phyloP scores from a whole-genome alignment of 2,329 filamentous ascomycete genomes.

The Sporothrix curviconia region DNA sequence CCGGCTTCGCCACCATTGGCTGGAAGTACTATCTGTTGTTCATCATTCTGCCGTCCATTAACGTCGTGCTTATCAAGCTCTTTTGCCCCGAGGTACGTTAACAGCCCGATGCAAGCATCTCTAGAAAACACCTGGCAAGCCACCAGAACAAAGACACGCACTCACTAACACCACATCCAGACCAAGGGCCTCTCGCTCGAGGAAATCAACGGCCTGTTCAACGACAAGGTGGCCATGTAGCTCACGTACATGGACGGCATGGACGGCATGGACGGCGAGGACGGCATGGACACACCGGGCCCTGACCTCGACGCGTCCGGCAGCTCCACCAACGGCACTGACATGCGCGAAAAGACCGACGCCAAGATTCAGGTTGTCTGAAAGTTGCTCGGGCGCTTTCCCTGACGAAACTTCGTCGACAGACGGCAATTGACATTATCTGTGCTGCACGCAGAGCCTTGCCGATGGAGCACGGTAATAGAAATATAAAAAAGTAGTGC shows the following conservation, averaged over 20 bases:
- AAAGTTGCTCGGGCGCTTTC: no score
- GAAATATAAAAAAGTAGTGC: no score
- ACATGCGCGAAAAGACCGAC: background rate
- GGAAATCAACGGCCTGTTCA: constrained; percentile 7
- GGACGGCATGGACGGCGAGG: background rate
- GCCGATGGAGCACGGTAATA: no score
- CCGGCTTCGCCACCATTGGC: background rate
- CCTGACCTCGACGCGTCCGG: background rate
- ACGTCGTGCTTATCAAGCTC: background rate
- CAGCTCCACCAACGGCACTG: background rate
- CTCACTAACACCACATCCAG: no score
- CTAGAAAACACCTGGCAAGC: no score
- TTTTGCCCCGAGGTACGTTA: constrained; percentile 8
- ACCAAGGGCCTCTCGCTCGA: constrained; percentile 5
- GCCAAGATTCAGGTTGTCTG: background rate
- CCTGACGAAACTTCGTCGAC: no score
- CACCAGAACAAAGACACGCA: no score
- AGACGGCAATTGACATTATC: no score
- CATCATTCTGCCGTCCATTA: background rate
- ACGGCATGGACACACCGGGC: background rate
- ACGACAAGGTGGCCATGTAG: constrained; percentile 3
- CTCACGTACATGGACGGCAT: background rate
- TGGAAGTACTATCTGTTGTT: constrained; percentile 9
- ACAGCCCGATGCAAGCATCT: no score
- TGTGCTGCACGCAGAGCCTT: no score